phyloP scores from a whole-genome alignment of 2,329 filamentous ascomycete genomes.

The Neurospora crassa region DNA sequence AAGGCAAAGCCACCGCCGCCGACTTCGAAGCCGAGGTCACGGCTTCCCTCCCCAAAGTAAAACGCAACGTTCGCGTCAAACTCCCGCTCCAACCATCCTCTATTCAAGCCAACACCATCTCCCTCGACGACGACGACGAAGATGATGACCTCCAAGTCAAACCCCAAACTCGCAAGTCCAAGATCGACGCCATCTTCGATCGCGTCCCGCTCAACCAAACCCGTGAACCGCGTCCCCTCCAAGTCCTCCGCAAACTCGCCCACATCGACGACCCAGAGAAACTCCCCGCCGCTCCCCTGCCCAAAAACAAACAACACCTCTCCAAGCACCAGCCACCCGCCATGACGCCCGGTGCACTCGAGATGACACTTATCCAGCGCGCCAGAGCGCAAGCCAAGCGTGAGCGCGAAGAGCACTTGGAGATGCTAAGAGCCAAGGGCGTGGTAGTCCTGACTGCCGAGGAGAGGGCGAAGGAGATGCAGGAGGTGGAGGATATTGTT shows the following conservation, averaged over 20 bases:
- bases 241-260: constrained; percentile 63
- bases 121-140: constrained; percentile 38
- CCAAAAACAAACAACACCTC: constrained; percentile 20
- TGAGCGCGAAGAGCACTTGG: constrained; percentile 68
- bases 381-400: constrained; percentile 71
- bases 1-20: constrained; percentile 41
- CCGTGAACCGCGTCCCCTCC: constrained; percentile 54
- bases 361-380: constrained; percentile 56
- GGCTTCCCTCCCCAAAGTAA: constrained; percentile 18
- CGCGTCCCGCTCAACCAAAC: constrained; percentile 52
- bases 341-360: constrained; percentile 63
- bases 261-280: constrained; percentile 57
- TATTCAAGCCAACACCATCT: constrained; percentile 26
- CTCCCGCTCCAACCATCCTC: constrained; percentile 25
- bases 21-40: constrained; percentile 13
- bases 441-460: constrained; percentile 75
- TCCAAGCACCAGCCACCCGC: constrained; percentile 23
- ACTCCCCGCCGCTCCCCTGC: constrained; percentile 26
- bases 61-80: constrained; percentile 42
- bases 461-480: constrained; percentile 73
- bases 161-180: constrained; percentile 34
- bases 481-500: constrained; percentile 79
- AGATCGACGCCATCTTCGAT: constrained; percentile 57
- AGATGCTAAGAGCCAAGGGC: constrained; percentile 69
- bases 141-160: constrained; percentile 56